phyloP scores from a whole-genome alignment of 2,329 filamentous ascomycete genomes.

The Sarocladium oryzae region DNA sequence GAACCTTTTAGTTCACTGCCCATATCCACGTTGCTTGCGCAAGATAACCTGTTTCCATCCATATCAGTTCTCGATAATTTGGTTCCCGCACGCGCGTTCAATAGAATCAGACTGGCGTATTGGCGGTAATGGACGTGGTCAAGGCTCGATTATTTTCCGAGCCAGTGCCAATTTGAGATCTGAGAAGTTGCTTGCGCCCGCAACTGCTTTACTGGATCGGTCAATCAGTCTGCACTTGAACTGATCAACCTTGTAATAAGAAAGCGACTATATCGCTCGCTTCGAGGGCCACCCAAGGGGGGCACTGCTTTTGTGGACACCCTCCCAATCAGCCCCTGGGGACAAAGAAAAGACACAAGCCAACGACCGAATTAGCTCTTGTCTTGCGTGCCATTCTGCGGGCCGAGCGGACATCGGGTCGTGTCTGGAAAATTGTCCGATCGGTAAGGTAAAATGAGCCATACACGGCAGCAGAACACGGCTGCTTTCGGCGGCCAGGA shows the following conservation, averaged over 20 bases:
- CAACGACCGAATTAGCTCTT: not conserved
- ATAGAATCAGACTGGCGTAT: too few species aligned
- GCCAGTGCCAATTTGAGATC: not conserved
- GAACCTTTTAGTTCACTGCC: too few species aligned
- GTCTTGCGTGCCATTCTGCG: constrained; percentile 1
- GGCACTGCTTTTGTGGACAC: not conserved
- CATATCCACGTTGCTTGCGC: too few species aligned
- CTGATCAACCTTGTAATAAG: not conserved
- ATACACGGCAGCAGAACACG: not conserved
- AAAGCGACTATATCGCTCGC: not conserved
- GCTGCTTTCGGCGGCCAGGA: not conserved
- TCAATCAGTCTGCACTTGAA: not conserved
- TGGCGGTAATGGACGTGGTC: constrained; percentile 1
- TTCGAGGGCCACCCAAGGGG: not conserved
- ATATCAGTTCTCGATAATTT: too few species aligned
- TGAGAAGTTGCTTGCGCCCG: constrained; percentile 1
- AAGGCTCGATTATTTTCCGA: constrained; percentile 6
- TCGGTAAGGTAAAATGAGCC: constrained; percentile 2
- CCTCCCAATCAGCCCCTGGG: not conserved
- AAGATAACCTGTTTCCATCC: too few species aligned
- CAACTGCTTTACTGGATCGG: not conserved
- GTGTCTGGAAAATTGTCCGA: constrained; percentile 10
- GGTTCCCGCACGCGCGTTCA: too few species aligned
- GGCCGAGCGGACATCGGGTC: constrained; percentile 7
- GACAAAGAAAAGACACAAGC: not conserved